Percentiles rank a stretch among this genome's conserved stretches.
phyloP scores from a whole-genome alignment of 2,329 filamentous ascomycete genomes.

The Metarhizium guizhouense region DNA sequence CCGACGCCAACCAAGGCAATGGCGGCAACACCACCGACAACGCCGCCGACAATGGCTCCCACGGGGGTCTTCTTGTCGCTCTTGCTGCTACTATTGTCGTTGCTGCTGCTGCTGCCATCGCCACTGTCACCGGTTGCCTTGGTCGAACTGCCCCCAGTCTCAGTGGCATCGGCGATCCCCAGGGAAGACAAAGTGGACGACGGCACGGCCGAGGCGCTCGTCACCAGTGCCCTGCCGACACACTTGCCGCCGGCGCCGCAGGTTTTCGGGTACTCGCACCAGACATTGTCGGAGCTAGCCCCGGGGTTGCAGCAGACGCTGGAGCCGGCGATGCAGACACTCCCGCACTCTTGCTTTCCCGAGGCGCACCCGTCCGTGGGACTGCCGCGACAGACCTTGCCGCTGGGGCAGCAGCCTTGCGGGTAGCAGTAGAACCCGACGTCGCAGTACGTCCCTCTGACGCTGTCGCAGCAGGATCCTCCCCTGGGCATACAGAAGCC shows the following conservation, averaged over 20 bases:
- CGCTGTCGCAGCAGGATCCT: not conserved
- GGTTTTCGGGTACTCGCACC: not conserved
- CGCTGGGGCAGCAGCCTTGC: not conserved
- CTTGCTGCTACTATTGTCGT: not conserved
- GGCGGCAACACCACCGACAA: not conserved
- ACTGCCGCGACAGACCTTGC: not conserved
- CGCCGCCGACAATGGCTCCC: constrained; percentile 1
- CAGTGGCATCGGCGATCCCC: not conserved
- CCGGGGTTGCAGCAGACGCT: not conserved
- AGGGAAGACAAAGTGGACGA: not conserved
- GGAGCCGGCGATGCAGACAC: not conserved
- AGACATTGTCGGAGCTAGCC: not conserved
- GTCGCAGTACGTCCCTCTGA: not conserved
- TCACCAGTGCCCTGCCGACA: not conserved
- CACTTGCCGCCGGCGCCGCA: not conserved
- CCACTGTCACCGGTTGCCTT: not conserved
- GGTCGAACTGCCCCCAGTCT: not conserved
- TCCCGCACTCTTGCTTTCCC: not conserved
- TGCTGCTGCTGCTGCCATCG: not conserved
- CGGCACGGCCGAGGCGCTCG: not conserved
- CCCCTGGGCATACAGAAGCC: not conserved
- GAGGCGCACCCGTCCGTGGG: not conserved
- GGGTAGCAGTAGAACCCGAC: not conserved
- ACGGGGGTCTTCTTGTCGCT: not conserved
- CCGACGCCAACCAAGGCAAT: not conserved